Evolutionary conservation across 768 basidiomycete genomes (phyloP).

Genomic region (Psilocybe subaeruginosa): DNA sequence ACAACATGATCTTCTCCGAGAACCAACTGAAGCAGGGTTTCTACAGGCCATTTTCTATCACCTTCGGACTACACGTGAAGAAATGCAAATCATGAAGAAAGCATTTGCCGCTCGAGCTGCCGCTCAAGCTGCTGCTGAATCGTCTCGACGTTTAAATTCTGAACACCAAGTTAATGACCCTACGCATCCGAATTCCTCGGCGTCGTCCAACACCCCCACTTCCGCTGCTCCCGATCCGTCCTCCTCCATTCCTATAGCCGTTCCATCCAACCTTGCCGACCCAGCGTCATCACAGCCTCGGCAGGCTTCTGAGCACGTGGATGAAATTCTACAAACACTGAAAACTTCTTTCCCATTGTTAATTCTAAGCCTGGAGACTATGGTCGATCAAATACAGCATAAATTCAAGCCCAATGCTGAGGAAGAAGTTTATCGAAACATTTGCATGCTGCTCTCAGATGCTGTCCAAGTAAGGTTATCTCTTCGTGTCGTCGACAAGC

Average conservation of each 20-base stretch:
- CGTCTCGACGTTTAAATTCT: slow-evolving; percentile 29
- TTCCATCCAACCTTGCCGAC: slow-evolving; percentile 20
- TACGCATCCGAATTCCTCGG: slow-evolving; percentile 12
- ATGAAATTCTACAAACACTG: slow-evolving; percentile 90
- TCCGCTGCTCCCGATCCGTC: slow-evolving; percentile 13
- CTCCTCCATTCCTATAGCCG: slow-evolving; percentile 15
- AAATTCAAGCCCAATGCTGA: slow-evolving; percentile 89
- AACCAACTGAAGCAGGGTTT: slow-evolving; percentile 3
- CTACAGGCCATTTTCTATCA: slow-evolving; percentile 92
- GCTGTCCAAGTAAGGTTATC: slow-evolving; percentile 66
- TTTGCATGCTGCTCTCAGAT: slow-evolving; percentile 86
- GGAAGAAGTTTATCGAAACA: slow-evolving; percentile 92
- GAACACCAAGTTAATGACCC: slow-evolving; percentile 32
- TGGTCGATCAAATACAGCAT: slow-evolving; percentile 91
- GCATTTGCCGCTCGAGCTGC: slow-evolving; percentile 40
- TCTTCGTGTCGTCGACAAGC: background rate
- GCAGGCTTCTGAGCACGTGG: slow-evolving; percentile 88
- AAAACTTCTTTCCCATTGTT: slow-evolving; percentile 97
- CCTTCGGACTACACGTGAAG: slow-evolving; percentile 70
- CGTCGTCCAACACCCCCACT: slow-evolving; percentile 13
- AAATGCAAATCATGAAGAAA: slow-evolving; percentile 44
- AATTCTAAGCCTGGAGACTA: slow-evolving; percentile 93
- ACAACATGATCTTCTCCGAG: background rate
- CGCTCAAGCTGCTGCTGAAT: slow-evolving; percentile 30
- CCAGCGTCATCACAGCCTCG: slow-evolving; percentile 38